Base-by-base conservation (phyloP, 139 green algal species). In the Chlamydomonas eustigma region DNA sequence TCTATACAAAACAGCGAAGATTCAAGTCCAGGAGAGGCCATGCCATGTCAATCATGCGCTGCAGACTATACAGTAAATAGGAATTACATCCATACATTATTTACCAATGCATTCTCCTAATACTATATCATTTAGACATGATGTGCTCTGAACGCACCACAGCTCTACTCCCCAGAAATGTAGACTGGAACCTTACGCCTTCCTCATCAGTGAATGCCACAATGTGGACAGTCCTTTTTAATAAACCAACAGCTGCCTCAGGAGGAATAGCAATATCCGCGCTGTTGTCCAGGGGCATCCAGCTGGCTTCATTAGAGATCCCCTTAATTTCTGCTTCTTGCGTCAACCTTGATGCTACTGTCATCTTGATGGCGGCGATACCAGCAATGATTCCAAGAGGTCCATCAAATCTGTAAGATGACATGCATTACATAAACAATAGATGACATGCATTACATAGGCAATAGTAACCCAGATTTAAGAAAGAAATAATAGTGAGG, bases 171-270 rank as follows among this genome's bases (percentile, higher is more conserved):
- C 94, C 94, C 37, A 98, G 83, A 76, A 97, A 97, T 0, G 94
- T 98, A 51, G 88, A 95, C 67, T 90, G 80, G 75, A 98, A 98
- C 38, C 94, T 80, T 24, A 98, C 76, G 8, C 94, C 94, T 78
- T 98, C 94, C 78, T 98, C 94, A 70, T 98, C 94, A 32, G 77
- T 84, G 75, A 98, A 98, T 0, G 82, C 94, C 2, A 97, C 83
- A n/a, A 98, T 66, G 39, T 70, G 75, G 32, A 87, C 50, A 4
- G 51, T 32, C 18, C 76, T 69, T 32, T 67, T 38, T 6, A 74
- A 33, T 1, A 66, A 33, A 50, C 73, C 66, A 18, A 18, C 44
- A 18, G 44, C 44, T 18, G 44, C 44, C 22, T 22, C 52, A 25
- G 52, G n/a, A 28, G 52, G n/a, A 5, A 28, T 31, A 4, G 52